phyloP scores from a whole-genome alignment of 2,329 filamentous ascomycete genomes.

The Trichoderma sp. region DNA sequence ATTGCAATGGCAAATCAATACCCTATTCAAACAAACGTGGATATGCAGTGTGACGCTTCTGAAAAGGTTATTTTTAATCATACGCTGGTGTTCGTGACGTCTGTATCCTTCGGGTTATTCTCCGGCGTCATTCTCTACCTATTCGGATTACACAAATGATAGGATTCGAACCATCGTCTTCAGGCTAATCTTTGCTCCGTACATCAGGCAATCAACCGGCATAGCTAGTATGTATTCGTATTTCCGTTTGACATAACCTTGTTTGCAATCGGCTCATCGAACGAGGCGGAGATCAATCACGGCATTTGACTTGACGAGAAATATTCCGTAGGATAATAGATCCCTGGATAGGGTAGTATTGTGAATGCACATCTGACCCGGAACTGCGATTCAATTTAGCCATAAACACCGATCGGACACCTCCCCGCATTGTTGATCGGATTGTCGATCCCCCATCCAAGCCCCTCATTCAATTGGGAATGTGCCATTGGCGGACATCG shows the following conservation, averaged over 20 bases:
- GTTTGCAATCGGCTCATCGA: background rate
- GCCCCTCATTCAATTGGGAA: background rate
- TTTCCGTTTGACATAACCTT: background rate
- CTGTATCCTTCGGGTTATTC: background rate
- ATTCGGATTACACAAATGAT: background rate
- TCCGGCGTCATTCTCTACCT: background rate
- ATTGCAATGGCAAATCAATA: background rate
- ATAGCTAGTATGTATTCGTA: background rate
- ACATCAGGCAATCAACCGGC: background rate
- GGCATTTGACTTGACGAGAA: background rate
- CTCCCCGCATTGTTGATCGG: constrained; percentile 6
- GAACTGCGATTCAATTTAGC: background rate
- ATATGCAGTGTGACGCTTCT: background rate
- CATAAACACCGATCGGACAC: constrained; percentile 4
- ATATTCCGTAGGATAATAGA: constrained; percentile 14
- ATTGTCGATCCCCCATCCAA: background rate
- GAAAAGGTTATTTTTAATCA: background rate
- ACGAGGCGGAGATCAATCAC: background rate
- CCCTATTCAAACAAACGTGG: accelerated
- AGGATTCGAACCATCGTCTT: background rate
- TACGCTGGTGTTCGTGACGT: background rate
- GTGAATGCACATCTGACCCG: background rate
- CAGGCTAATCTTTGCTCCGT: background rate
- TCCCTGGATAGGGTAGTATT: constrained; percentile 2
- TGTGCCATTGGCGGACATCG: background rate